A percentile compares a stretch with the other conserved stretches of the same genome.
These are phyloP conservation scores for Ganoderma lucidum DNA, from an alignment of 1,284 basidiomycete genomes.

Conservation along the genomic window DNA sequence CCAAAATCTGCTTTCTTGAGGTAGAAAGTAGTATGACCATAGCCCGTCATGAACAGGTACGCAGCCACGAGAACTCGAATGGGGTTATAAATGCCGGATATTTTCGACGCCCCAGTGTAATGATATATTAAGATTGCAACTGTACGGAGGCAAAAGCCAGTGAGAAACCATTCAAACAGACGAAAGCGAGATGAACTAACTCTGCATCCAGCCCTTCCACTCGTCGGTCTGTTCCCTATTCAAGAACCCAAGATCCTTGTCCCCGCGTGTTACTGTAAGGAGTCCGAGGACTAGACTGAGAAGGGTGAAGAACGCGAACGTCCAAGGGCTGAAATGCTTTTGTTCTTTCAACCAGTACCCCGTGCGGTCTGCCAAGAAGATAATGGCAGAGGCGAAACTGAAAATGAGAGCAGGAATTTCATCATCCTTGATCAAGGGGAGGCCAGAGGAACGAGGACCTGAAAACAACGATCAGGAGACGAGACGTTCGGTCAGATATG, in stretches of 20 bases:
- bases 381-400: constrained; percentile 69
- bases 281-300: constrained; percentile 66
- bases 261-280: constrained; percentile 69
- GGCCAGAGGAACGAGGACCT: constrained; percentile 42
- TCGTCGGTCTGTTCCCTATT: constrained; percentile 94
- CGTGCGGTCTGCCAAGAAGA: constrained; percentile 84
- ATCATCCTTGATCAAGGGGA: constrained; percentile 49
- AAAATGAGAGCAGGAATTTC: constrained; percentile 63
- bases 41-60: constrained; percentile 86
- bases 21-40: constrained; percentile 81
- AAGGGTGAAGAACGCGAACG: constrained; percentile 70
- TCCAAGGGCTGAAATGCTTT: constrained; percentile 79
- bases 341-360: constrained; percentile 88
- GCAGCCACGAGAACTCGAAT: constrained; percentile 88
- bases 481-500: not conserved
- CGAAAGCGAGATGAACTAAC: constrained; percentile 51
- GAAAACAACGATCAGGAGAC: not conserved
- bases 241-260: constrained; percentile 87
- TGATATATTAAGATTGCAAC: constrained; percentile 91
- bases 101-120: constrained; percentile 86
- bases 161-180: not conserved
- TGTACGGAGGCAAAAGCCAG: constrained; percentile 38
- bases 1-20: constrained; percentile 88
- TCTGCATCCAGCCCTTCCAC: constrained; percentile 98
- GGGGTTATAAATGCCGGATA: constrained; percentile 91